Percentiles rank a stretch among this genome's conserved stretches.
Evolutionary conservation across 108 stramenopile genomes (phyloP).

Genomic region (Nitzschia inconspicua): DNA sequence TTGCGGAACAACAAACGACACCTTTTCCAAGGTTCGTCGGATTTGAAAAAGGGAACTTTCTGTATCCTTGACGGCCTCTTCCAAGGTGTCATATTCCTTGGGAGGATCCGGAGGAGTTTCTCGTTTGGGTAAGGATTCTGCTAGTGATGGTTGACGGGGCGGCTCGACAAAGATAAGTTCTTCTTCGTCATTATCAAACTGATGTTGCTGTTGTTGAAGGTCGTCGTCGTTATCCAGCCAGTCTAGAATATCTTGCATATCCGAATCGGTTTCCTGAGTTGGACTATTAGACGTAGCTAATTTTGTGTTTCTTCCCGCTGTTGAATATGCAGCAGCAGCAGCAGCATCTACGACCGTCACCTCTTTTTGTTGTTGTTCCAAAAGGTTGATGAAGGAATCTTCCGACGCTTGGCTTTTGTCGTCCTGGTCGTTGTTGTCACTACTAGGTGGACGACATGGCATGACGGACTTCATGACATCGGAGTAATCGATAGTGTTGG

Average conservation of each 20-base stretch:
- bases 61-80: slow-evolving; percentile 35
- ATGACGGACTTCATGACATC: slow-evolving; percentile 7
- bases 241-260: slow-evolving; percentile 71
- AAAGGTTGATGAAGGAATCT: slow-evolving; percentile 38
- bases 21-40: slow-evolving; percentile 22
- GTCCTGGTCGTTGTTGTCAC: slow-evolving; percentile 12
- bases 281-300: neutral
- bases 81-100: slow-evolving; percentile 25
- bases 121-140: slow-evolving; percentile 1
- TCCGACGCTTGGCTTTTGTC: slow-evolving; percentile 12
- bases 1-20: slow-evolving; percentile 6
- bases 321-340: neutral
- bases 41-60: slow-evolving; percentile 33
- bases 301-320: neutral
- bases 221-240: slow-evolving; percentile 74
- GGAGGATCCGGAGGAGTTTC: neutral
- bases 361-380: slow-evolving; percentile 22
- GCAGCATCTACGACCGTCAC: neutral
- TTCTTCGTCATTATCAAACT: slow-evolving; percentile 13
- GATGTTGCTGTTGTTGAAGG: slow-evolving; percentile 1
- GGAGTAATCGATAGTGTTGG: neutral
- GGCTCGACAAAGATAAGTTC: slow-evolving; percentile 9
- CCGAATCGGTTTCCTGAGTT: slow-evolving; percentile 29
- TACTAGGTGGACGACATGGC: slow-evolving; percentile 1
- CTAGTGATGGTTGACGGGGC: neutral